Evolutionary conservation across 163 green algal genomes (phyloP).

Genomic region (Coccomyxa subellipsoidea): DNA sequence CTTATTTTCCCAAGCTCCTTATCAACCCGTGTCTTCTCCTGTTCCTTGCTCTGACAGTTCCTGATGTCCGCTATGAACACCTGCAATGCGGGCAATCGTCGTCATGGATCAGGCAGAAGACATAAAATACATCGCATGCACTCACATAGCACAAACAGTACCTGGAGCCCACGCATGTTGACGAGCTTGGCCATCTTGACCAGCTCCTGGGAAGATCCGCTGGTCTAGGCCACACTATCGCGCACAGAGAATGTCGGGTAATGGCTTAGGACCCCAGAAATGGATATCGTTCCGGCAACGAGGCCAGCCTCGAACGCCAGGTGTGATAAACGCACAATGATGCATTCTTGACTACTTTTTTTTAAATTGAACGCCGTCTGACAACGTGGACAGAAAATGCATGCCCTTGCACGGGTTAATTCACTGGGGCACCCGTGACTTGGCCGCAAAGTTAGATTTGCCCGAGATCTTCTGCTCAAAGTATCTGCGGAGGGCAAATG

Average conservation of each 20-base stretch:
- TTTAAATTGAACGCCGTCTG: no score
- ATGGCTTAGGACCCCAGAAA: not conserved
- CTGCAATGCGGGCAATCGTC: constrained; percentile 32
- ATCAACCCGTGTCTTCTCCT: constrained; percentile 86
- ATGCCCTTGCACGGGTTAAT: no score
- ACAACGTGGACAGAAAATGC: no score
- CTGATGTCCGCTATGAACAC: constrained; percentile 95
- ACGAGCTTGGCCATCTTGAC: constrained; percentile 66
- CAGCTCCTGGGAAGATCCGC: not conserved
- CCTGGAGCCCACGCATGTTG: constrained; percentile 73
- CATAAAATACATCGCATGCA: not conserved
- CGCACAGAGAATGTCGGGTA: not conserved
- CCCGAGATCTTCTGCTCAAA: no score
- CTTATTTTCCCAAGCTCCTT: constrained; percentile 99
- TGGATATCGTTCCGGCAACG: not conserved
- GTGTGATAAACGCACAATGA: not conserved
- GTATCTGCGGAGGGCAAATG: no score
- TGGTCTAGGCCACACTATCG: not conserved
- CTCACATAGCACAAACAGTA: constrained; percentile 11
- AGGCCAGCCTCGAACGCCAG: not conserved
- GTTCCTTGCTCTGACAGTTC: constrained; percentile 86
- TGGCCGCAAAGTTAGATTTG: no score
- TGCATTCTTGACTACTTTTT: no score
- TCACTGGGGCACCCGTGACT: no score
- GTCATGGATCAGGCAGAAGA: not conserved